These are phyloP conservation scores for Aspergillus egyptiacus DNA, from an alignment of 495 filamentous ascomycete genomes.

Conservation along the genomic window DNA sequence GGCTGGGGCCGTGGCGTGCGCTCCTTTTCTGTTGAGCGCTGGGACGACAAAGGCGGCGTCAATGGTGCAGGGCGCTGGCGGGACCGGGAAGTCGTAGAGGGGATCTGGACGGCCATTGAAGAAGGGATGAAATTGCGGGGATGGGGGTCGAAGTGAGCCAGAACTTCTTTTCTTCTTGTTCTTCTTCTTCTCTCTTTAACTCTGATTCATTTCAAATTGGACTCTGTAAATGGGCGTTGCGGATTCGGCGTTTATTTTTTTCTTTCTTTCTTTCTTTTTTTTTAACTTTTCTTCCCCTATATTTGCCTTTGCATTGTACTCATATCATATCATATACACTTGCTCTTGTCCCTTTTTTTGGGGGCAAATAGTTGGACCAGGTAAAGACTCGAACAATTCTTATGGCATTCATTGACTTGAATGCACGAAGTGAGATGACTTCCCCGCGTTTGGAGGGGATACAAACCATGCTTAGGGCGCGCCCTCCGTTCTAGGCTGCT, in stretches of 20 bases:
- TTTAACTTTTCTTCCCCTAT: background rate
- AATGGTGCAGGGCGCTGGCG: conserved; percentile 68
- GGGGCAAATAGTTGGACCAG: background rate
- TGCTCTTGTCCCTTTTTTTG: background rate
- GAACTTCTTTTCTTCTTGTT: background rate
- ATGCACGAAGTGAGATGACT: too few species aligned
- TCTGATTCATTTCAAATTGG: background rate
- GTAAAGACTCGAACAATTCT: too few species aligned
- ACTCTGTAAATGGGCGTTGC: background rate
- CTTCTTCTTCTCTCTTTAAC: background rate
- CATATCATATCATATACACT: background rate
- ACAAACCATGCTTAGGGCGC: too few species aligned
- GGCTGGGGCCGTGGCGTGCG: conserved; percentile 81
- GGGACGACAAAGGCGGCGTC: conserved; percentile 51
- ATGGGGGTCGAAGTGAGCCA: conserved; percentile 53
- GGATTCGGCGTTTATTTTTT: conserved; percentile 1
- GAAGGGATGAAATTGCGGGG: conserved; percentile 79
- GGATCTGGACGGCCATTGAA: conserved; percentile 87
- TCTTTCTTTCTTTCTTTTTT: background rate
- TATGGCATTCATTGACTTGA: too few species aligned
- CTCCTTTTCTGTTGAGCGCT: conserved; percentile 71
- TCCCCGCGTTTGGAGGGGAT: background rate
- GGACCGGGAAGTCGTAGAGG: conserved; percentile 89
- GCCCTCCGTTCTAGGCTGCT: too few species aligned
- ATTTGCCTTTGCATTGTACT: background rate